A percentile compares a stretch with the other conserved stretches of the same genome.
These are phyloP conservation scores for Furculomyces boomerangus DNA, from an alignment of 371 early-diverging fungal genomes.

Conservation along the genomic window DNA sequence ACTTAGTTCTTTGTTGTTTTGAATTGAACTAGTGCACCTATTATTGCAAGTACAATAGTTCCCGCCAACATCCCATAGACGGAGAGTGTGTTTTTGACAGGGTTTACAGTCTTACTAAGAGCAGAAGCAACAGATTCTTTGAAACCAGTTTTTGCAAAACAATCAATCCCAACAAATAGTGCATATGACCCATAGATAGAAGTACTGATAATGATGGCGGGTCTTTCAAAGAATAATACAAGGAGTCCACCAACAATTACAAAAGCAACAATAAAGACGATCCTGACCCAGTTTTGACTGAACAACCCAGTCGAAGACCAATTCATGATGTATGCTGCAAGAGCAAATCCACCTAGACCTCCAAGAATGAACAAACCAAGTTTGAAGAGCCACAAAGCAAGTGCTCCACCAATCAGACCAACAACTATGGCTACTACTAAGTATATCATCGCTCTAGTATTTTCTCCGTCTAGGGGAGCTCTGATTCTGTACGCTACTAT, in stretches of 20 bases:
- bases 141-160: conserved; percentile 56
- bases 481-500: conserved; percentile 18
- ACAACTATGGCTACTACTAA: conserved; percentile 31
- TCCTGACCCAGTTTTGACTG: conserved; percentile 31
- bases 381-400: conserved; percentile 25
- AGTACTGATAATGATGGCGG: conserved; percentile 38
- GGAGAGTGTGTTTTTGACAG: neutral
- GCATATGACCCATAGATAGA: conserved; percentile 47
- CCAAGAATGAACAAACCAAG: conserved; percentile 28
- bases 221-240: conserved; percentile 30
- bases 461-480: conserved; percentile 16
- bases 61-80: neutral
- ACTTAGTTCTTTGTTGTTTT: neutral
- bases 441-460: conserved; percentile 23
- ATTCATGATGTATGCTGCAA: conserved; percentile 34
- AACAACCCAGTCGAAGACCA: conserved; percentile 35
- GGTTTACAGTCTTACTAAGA: neutral
- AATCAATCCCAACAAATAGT: conserved; percentile 52
- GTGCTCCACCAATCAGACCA: conserved; percentile 35
- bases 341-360: conserved; percentile 36
- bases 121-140: conserved; percentile 7
- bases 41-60: neutral
- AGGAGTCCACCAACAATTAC: conserved; percentile 30
- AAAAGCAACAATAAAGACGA: conserved; percentile 38
- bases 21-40: neutral